Percentiles rank a stretch among this genome's conserved stretches.
Conservation (phyloP, 148 eudicot species). For the Mesembryanthemum crystallinum region DNA sequence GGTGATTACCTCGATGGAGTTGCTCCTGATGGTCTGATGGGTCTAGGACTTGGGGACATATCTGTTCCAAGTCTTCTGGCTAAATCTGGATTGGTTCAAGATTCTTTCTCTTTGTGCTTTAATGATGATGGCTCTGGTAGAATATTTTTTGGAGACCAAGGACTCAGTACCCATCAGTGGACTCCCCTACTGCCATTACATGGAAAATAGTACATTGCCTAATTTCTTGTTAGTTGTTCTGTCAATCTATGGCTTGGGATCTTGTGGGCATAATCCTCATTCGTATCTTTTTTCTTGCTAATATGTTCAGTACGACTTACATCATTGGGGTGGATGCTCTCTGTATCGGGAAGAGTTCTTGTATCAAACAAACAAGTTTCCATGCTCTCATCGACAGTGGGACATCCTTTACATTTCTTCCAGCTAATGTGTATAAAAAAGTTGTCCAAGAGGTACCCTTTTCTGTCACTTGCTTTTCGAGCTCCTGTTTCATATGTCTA, state of each 20-base stretch:
- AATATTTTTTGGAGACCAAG: conserved; percentile 83
- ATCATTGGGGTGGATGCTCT: conserved; percentile 67
- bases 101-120: conserved; percentile 91
- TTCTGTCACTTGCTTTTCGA: conserved; percentile 4
- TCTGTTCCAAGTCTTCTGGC: conserved; percentile 88
- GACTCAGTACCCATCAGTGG: conserved; percentile 50
- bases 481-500: background rate
- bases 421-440: conserved; percentile 50
- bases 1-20: conserved; percentile 83
- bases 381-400: conserved; percentile 88
- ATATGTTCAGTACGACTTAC: conserved; percentile 56
- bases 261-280: conserved; percentile 1
- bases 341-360: conserved; percentile 67
- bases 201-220: conserved; percentile 59
- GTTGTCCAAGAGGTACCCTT: conserved; percentile 64
- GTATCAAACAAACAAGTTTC: conserved; percentile 67
- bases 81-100: conserved; percentile 62
- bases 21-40: conserved; percentile 97
- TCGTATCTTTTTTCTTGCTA: conserved; percentile 4
- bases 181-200: conserved; percentile 65
- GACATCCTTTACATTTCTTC: conserved; percentile 73
- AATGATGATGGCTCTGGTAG: conserved; percentile 71
- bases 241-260: background rate
- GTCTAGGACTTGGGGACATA: conserved; percentile 76
- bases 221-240: background rate